Base-by-base conservation (phyloP, 140 eudicot genomes). In the Flaveria floridana region DNA sequence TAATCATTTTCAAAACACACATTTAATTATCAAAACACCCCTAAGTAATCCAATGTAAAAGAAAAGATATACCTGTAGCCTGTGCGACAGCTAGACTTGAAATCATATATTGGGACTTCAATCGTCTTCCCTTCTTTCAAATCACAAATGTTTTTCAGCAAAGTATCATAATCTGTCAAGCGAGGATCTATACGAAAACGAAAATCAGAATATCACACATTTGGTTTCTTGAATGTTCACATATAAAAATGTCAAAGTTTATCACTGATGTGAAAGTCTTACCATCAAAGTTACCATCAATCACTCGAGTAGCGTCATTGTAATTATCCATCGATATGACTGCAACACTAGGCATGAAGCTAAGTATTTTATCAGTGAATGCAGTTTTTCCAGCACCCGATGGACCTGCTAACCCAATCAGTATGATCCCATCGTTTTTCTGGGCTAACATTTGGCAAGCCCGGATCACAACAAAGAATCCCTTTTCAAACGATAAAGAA, bases 361-460 rank as follows among this genome's bases (percentile, higher is more conserved):
- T 88, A 50, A 90, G 82, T 56, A 94, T 85, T 74, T 94, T 94
- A 50, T 94, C 99, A 7, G 97, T 86, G 64, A 94, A 94, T 28
- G 85, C 87, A 68, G 97, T 88, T 79, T 94, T 94, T 57, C 99
- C 99, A 71, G 99, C 99, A 65, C 99, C 99, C 67, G 99, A 94
- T 75, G 99, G 99, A 75, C 99, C 99, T 0, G 99, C 99, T 74
- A 94, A 65, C 21, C 99, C 99, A 2, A 94, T 83, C 48, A 94
- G 11, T 67, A 94, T 75, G 41, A 94, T 81, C n/a, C 99, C 99
- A 19, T 90, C 92, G 71, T 94, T 94, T 66, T 85, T 94, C 80
- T 90, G 99, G 20, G 83, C 86, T 72, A 94, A 74, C 80, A 90
- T 77, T 70, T 94, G 99, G 85, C 97, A 94, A 19, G 99, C 99